Evolutionary conservation across 176 grass and related monocot species (phyloP).

Genomic region (Ensete glaucum): DNA sequence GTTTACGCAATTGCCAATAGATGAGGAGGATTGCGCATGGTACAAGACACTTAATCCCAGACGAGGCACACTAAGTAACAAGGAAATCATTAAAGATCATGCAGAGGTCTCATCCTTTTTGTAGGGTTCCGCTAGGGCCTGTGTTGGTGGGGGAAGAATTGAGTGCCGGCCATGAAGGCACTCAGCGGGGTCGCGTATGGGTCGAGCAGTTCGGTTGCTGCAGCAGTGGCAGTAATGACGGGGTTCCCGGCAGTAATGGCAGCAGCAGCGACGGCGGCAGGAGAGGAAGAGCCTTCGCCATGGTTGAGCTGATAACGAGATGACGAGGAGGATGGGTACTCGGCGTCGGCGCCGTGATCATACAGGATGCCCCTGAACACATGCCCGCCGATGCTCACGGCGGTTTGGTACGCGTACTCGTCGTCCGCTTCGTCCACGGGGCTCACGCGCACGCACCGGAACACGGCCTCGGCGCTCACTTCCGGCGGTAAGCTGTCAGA

Average conservation of each 20-base stretch:
- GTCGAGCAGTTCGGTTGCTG: constrained; percentile 54
- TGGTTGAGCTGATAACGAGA: constrained; percentile 37
- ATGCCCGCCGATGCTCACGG: constrained; percentile 78
- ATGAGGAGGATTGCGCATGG: not conserved
- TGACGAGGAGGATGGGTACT: constrained; percentile 9
- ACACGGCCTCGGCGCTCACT: constrained; percentile 77
- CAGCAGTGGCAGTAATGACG: constrained; percentile 40
- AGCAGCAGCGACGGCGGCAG: constrained; percentile 26
- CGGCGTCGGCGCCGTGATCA: constrained; percentile 50
- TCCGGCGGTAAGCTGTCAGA: constrained; percentile 55
- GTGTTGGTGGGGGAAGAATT: constrained; percentile 54
- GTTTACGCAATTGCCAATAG: not conserved
- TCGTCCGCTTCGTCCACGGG: constrained; percentile 57
- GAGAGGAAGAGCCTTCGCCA: constrained; percentile 38
- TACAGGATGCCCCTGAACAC: constrained; percentile 93
- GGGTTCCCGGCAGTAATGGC: constrained; percentile 21
- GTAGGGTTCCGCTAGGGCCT: constrained; percentile 24
- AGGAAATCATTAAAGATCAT: not conserved
- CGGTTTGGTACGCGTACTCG: constrained; percentile 80
- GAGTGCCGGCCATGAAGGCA: constrained; percentile 38
- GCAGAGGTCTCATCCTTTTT: not conserved
- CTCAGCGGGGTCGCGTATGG: constrained; percentile 73
- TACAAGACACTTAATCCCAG: too few relatives aligned
- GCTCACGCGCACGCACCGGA: constrained; percentile 69
- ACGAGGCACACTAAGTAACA: not conserved